Evolutionary conservation across 2,329 filamentous ascomycete species (phyloP).

Genomic region (Rhynchosporium secalis): DNA sequence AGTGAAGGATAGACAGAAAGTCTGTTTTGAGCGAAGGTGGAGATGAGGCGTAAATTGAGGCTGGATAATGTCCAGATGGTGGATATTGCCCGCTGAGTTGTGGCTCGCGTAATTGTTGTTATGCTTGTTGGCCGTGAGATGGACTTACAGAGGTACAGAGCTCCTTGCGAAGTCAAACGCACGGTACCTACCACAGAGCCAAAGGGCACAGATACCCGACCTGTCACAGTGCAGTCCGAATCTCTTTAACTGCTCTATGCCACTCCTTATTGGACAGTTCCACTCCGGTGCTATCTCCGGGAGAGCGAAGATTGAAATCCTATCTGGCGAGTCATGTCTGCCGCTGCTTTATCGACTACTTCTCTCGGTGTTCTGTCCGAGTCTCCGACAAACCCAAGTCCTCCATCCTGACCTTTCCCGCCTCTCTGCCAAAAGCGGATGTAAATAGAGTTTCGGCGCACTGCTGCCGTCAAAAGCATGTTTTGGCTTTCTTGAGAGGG

Average conservation of each 20-base stretch:
- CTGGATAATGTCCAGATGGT: neutral
- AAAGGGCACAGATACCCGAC: neutral
- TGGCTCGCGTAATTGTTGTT: constrained; percentile 4
- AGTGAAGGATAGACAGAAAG: neutral
- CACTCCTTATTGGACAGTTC: neutral
- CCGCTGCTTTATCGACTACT: neutral
- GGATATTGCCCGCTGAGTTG: neutral
- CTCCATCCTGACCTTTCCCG: neutral
- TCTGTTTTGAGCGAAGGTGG: neutral
- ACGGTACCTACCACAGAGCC: neutral
- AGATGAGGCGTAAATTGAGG: neutral
- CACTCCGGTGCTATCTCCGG: neutral
- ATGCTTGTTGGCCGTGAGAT: neutral
- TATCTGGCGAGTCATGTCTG: constrained; percentile 7
- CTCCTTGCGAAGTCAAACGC: neutral
- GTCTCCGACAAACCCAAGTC: neutral
- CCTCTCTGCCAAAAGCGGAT: neutral
- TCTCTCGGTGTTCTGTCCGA: constrained; percentile 1
- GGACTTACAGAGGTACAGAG: neutral
- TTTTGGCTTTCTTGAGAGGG: neutral
- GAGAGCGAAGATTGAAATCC: neutral
- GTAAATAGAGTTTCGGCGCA: constrained; percentile 11
- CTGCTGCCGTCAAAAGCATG: constrained; percentile 6
- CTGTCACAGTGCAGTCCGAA: neutral
- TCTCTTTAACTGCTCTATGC: neutral